These are phyloP conservation scores for Casuarina equisetifolia DNA, from an alignment of 306 rosid genomes.

Conservation along the genomic window DNA sequence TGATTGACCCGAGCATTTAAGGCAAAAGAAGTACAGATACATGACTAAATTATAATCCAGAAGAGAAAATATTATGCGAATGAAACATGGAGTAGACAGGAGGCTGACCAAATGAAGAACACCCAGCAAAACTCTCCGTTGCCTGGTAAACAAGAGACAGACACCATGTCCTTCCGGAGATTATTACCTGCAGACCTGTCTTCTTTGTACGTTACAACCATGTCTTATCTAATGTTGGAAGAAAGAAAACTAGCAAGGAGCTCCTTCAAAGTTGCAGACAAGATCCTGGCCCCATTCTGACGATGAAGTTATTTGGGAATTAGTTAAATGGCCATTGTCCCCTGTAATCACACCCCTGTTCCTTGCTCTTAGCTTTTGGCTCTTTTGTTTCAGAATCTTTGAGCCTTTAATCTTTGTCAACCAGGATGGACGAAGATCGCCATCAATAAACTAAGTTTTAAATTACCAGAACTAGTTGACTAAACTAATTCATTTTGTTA, in stretches of 20 bases:
- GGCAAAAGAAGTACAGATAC: not conserved
- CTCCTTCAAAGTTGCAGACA: not conserved
- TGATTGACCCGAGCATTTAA: not conserved
- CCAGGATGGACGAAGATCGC: too few relatives aligned
- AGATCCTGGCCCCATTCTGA: not conserved
- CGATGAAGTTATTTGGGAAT: not conserved
- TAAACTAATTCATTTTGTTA: not conserved
- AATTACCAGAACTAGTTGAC: not conserved
- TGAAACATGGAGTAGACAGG: conserved; percentile 23
- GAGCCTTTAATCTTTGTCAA: not conserved
- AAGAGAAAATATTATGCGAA: not conserved
- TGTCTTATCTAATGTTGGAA: not conserved
- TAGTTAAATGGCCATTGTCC: not conserved
- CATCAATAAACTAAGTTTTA: not conserved
- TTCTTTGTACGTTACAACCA: conserved; percentile 17
- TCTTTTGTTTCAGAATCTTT: too few relatives aligned
- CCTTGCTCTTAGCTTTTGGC: too few relatives aligned
- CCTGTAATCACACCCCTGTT: not conserved
- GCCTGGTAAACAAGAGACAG: conserved; percentile 25
- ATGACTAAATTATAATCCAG: not conserved
- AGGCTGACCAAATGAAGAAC: conserved; percentile 26
- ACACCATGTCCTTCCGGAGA: conserved; percentile 24
- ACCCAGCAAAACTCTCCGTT: conserved; percentile 23
- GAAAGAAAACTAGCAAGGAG: not conserved
- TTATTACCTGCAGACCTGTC: conserved; percentile 28